Evolutionary conservation across 208 protist genomes (phyloP).

Genomic region (Tritrichomonas musculus): DNA sequence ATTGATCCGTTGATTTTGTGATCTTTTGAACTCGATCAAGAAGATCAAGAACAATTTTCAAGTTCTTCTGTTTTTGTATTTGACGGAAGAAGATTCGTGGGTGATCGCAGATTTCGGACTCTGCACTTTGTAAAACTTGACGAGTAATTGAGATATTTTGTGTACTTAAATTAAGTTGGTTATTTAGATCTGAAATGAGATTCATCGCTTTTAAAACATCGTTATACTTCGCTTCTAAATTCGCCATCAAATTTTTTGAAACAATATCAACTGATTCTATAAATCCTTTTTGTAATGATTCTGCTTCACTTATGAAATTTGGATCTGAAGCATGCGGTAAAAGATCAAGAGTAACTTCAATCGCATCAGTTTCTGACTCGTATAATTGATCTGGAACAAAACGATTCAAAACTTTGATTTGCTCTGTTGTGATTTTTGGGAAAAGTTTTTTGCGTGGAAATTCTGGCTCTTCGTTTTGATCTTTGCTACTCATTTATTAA

Average conservation of each 20-base stretch:
- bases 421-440: background rate
- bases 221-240: background rate
- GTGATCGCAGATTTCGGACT: background rate
- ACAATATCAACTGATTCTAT: background rate
- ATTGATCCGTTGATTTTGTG: background rate
- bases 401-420: background rate
- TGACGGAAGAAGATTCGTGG: background rate
- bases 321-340: background rate
- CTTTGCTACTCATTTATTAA: no score
- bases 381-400: background rate
- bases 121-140: background rate
- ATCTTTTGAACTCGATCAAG: background rate
- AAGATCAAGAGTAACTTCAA: background rate
- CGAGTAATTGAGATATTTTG: background rate
- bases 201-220: background rate
- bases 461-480: background rate
- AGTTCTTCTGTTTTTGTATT: background rate
- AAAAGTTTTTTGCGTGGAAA: background rate
- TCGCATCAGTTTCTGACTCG: background rate
- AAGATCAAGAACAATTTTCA: background rate
- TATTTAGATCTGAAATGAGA: constrained; percentile 5
- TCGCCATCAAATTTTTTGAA: background rate
- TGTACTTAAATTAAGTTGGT: background rate
- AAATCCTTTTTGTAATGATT: background rate
- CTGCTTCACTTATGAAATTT: background rate